A percentile compares a stretch with the other conserved stretches of the same genome.
Conservation (phyloP, 768 basidiomycete species). For the Pseudohyphozyma bogoriensis region DNA sequence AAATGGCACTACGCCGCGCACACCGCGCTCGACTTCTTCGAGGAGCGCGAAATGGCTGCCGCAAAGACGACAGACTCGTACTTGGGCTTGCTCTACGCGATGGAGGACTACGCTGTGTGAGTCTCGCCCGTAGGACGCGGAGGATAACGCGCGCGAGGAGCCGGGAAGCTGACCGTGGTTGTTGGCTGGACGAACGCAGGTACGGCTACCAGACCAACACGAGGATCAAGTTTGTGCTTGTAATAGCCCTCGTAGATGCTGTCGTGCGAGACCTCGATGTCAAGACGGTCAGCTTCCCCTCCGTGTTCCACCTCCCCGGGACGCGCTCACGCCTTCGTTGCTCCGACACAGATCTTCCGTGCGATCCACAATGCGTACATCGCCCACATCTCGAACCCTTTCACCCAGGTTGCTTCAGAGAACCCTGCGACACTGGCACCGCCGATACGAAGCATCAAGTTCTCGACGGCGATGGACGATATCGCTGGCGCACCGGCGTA, state of each 20-base stretch:
- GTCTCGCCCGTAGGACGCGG: neutral
- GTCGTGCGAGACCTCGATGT: slow-evolving; percentile 73
- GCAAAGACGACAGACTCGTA: slow-evolving; percentile 65
- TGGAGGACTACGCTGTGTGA: slow-evolving; percentile 79
- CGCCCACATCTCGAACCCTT: slow-evolving; percentile 71
- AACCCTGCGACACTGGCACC: slow-evolving; percentile 51
- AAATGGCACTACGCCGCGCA: slow-evolving; percentile 81
- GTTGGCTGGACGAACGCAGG: too few species aligned
- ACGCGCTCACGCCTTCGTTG: neutral
- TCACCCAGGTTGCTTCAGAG: slow-evolving; percentile 42
- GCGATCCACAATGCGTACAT: slow-evolving; percentile 83
- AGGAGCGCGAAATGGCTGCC: slow-evolving; percentile 57
- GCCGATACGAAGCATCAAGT: slow-evolving; percentile 51
- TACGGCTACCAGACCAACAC: slow-evolving; percentile 85
- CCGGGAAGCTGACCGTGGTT: neutral
- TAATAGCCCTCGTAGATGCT: slow-evolving; percentile 66
- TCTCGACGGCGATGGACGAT: slow-evolving; percentile 63
- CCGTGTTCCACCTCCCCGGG: too few species aligned
- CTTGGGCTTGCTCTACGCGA: slow-evolving; percentile 72
- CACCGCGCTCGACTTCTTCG: slow-evolving; percentile 79
- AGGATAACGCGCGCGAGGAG: neutral
- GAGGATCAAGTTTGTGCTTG: slow-evolving; percentile 76
- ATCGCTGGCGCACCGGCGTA: too few species aligned
- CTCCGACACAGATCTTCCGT: slow-evolving; percentile 83
- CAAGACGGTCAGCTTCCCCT: slow-evolving; percentile 49